These are phyloP conservation scores for Henningerozyma blattae DNA, from an alignment of 805 yeast species.

Conservation along the genomic window DNA sequence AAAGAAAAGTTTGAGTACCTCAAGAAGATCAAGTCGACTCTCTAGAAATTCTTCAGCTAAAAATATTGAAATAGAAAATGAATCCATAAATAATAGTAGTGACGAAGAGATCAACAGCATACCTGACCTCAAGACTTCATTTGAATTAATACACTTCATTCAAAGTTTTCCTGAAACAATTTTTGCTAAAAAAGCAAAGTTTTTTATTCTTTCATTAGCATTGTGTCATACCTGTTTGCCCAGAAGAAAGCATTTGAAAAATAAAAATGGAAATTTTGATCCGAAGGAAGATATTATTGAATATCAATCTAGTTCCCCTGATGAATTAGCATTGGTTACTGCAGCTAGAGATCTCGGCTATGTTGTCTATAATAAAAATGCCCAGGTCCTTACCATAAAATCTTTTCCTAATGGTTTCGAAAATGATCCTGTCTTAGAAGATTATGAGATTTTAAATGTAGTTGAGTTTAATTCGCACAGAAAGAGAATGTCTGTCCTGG, in stretches of 20 bases:
- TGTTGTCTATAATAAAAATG: conserved; percentile 61
- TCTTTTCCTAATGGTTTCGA: conserved; percentile 79
- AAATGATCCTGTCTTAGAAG: conserved; percentile 46
- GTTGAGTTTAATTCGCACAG: conserved; percentile 81
- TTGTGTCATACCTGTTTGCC: conserved; percentile 88
- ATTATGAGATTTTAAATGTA: conserved; percentile 63
- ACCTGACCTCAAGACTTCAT: conserved; percentile 37
- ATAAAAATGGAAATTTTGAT: conserved; percentile 4
- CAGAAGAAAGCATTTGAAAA: conserved; percentile 27
- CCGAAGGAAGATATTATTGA: conserved; percentile 38
- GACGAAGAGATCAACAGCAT: neutral
- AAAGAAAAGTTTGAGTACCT: neutral
- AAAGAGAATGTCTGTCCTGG: conserved; percentile 88
- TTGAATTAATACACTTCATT: conserved; percentile 55
- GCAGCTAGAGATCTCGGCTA: conserved; percentile 96
- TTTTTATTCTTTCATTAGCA: conserved; percentile 73
- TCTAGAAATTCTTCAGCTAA: neutral
- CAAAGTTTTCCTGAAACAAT: conserved; percentile 59
- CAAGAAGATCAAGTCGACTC: neutral
- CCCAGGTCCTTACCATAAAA: conserved; percentile 49
- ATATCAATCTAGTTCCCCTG: conserved; percentile 94
- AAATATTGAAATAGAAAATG: neutral
- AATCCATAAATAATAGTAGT: neutral
- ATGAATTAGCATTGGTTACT: conserved; percentile 82
- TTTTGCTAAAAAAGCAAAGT: conserved; percentile 61